Conservation (phyloP, 805 yeast species). For the Yarrowia sp. region DNA sequence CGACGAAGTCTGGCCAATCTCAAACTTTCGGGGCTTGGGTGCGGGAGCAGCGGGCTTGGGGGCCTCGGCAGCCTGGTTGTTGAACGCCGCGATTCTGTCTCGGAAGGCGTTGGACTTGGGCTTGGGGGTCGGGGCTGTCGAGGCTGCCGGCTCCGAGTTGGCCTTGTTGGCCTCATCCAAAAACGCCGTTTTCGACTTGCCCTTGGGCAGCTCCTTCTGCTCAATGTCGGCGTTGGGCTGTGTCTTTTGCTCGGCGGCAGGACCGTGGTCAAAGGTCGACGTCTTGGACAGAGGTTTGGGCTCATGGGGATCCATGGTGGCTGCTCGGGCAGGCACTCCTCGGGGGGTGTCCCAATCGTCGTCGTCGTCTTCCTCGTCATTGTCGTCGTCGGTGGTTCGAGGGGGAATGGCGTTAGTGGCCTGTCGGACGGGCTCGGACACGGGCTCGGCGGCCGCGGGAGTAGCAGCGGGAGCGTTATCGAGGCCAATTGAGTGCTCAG, state of each 20-base stretch:
- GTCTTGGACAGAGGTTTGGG: conserved; percentile 34
- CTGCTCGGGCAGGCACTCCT: conserved; percentile 26
- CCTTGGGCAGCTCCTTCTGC: conserved; percentile 40
- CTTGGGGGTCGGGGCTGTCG: conserved; percentile 32
- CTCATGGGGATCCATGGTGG: conserved; percentile 16
- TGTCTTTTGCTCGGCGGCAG: not conserved
- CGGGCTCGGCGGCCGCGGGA: conserved; percentile 39
- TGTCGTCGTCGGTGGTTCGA: conserved; percentile 39
- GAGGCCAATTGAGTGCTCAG: conserved; percentile 35
- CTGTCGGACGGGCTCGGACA: conserved; percentile 38
- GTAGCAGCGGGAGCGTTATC: conserved; percentile 10
- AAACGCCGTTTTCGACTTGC: conserved; percentile 42
- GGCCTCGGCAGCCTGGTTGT: conserved; percentile 44
- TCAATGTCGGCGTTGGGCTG: conserved; percentile 43
- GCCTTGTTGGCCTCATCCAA: conserved; percentile 41
- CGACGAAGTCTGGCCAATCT: conserved; percentile 63
- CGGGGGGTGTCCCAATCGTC: conserved; percentile 38
- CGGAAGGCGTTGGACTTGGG: conserved; percentile 51
- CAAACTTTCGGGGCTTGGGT: conserved; percentile 52
- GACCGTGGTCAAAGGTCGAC: conserved; percentile 41
- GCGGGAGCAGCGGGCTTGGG: conserved; percentile 55
- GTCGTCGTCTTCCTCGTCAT: conserved; percentile 40
- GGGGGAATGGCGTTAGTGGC: conserved; percentile 27
- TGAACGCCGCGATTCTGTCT: conserved; percentile 60
- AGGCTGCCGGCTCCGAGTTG: conserved; percentile 20